Conservation (phyloP, 1,284 basidiomycete species). For the Limonomyces culmigenus region DNA sequence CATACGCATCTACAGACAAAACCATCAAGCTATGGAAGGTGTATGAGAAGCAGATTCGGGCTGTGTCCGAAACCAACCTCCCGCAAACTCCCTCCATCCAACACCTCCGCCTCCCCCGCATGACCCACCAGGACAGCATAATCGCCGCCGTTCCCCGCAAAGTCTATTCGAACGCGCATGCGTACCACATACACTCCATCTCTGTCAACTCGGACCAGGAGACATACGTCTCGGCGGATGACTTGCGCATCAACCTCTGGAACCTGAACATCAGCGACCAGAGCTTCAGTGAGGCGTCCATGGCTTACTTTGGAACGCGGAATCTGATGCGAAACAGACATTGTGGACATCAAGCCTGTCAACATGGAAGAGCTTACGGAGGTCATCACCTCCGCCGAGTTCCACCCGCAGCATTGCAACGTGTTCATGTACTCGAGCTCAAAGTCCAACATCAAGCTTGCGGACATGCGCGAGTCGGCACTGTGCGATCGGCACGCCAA, state of each 20-base stretch:
- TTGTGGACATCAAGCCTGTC: constrained; percentile 98
- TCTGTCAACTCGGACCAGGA: constrained; percentile 99
- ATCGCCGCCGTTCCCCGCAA: constrained; percentile 97
- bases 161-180: constrained; percentile 98
- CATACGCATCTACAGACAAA: constrained; percentile 57
- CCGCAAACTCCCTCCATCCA: constrained; percentile 36
- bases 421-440: constrained; percentile 99
- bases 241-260: constrained; percentile 94
- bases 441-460: constrained; percentile 98
- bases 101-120: constrained; percentile 71
- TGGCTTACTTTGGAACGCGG: background rate
- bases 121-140: constrained; percentile 92
- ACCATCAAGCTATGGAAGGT: constrained; percentile 99
- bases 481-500: constrained; percentile 95
- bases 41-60: constrained; percentile 93
- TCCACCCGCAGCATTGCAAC: constrained; percentile 96
- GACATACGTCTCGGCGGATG: constrained; percentile 97
- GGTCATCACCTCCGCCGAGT: constrained; percentile 98
- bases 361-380: constrained; percentile 99
- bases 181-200: constrained; percentile 99
- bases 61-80: constrained; percentile 95
- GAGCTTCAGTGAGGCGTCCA: constrained; percentile 77
- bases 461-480: constrained; percentile 99
- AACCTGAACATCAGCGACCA: constrained; percentile 97
- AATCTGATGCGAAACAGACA: constrained; percentile 42